A percentile compares a stretch with the other conserved stretches of the same genome.
Conservation (phyloP, 139 green algal genomes). For the Coelastrella sp. region DNA sequence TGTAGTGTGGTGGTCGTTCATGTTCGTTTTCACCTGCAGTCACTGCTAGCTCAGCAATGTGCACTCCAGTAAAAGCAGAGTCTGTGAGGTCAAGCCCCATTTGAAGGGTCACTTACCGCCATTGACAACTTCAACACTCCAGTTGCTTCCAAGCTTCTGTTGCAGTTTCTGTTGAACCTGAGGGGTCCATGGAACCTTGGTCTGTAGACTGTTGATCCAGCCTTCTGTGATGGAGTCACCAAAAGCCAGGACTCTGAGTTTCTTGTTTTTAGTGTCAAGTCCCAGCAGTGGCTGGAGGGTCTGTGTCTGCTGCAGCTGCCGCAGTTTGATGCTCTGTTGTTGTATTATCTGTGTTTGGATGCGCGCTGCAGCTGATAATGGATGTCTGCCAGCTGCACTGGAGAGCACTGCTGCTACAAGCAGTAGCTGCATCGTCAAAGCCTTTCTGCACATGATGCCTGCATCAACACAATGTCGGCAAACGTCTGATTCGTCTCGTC, state of each 20-base stretch:
- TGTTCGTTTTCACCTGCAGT: background rate
- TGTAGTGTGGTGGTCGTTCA: no score
- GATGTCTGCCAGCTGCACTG: background rate
- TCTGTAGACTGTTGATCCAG: conserved; percentile 25
- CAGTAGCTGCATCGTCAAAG: background rate
- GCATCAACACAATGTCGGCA: background rate
- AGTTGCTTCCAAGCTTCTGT: conserved; percentile 12
- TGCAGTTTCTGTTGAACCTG: conserved; percentile 27
- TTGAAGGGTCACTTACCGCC: background rate
- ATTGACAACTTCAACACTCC: conserved; percentile 27
- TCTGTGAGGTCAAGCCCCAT: no score
- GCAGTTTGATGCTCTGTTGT: background rate
- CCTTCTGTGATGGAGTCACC: conserved; percentile 45
- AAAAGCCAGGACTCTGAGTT: conserved; percentile 37
- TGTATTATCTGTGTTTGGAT: background rate
- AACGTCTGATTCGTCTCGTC: background rate
- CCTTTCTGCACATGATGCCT: background rate
- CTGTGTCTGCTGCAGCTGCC: conserved; percentile 1
- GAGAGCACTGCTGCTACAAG: background rate
- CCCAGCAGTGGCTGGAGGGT: conserved; percentile 22
- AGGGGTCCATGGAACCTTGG: conserved; percentile 18
- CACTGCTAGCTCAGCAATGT: background rate
- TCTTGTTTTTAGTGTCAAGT: conserved; percentile 29
- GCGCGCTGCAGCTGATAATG: background rate
- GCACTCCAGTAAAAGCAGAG: no score